phyloP scores from a whole-genome alignment of 2,329 filamentous ascomycete genomes.

The Zalaria sp. region DNA sequence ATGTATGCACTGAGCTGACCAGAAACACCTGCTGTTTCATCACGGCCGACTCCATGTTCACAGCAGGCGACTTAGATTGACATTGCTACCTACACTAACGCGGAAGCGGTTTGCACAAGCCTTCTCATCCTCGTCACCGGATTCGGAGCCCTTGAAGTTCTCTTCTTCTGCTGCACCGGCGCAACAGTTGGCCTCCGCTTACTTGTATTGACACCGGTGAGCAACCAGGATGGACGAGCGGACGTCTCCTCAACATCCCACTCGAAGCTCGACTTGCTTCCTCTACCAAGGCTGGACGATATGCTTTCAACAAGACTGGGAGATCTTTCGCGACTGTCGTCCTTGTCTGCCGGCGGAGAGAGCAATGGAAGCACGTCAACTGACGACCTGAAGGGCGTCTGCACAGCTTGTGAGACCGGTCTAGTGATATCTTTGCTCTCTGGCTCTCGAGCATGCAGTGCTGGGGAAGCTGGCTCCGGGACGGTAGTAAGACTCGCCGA shows the following conservation, averaged over 20 bases:
- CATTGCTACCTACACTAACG: conserved; percentile 6
- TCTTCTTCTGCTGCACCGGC: neutral
- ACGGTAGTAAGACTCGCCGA: neutral
- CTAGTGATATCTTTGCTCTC: too few species aligned
- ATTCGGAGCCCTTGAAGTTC: neutral
- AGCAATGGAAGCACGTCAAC: neutral
- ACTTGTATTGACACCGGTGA: neutral
- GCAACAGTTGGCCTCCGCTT: neutral
- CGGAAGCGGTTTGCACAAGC: conserved; percentile 12
- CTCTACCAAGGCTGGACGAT: neutral
- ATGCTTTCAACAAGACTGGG: neutral
- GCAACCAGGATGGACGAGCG: neutral
- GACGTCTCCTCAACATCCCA: neutral
- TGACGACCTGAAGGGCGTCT: neutral
- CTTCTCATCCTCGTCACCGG: conserved; percentile 9
- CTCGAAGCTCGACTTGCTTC: neutral
- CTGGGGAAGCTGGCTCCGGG: neutral
- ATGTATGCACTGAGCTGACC: too few species aligned
- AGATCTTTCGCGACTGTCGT: neutral
- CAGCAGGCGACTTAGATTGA: neutral
- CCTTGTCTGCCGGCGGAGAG: too few species aligned
- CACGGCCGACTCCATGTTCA: too few species aligned
- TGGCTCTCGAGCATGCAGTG: neutral
- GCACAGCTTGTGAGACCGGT: neutral
- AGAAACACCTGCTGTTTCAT: too few species aligned